A percentile compares a stretch with the other conserved stretches of the same genome.
Conservation (phyloP, 495 filamentous ascomycete species). For the Trichodelitschia bisporula region DNA sequence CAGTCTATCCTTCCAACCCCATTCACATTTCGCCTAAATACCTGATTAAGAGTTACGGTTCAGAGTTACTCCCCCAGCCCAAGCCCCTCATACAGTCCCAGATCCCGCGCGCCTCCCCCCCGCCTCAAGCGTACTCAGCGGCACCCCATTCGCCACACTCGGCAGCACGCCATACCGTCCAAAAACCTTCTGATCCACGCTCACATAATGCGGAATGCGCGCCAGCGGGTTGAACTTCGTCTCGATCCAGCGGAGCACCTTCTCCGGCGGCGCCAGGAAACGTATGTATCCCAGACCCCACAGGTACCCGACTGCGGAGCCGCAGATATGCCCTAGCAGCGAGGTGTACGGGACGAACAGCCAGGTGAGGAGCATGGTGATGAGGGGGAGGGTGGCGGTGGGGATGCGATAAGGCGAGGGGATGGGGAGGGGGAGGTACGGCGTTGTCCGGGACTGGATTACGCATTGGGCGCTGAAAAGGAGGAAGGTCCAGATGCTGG, state of each 20-base stretch:
- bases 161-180: conserved; percentile 81
- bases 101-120: no score
- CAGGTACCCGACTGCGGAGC: conserved; percentile 56
- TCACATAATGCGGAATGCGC: conserved; percentile 67
- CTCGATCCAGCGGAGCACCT: conserved; percentile 59
- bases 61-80: no score
- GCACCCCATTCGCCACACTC: conserved; percentile 14
- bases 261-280: conserved; percentile 62
- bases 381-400: conserved; percentile 73
- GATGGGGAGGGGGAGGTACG: conserved; percentile 28
- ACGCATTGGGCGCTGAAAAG: conserved; percentile 65
- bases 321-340: conserved; percentile 67
- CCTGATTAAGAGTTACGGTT: no score
- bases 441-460: conserved; percentile 48
- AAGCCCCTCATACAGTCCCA: no score
- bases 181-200: conserved; percentile 86
- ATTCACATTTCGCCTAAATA: no score
- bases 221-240: conserved; percentile 60
- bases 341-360: conserved; percentile 59
- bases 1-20: no score
- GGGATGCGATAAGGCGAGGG: conserved; percentile 55
- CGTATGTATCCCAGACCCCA: conserved; percentile 70
- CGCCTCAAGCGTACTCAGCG: neutral
- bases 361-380: conserved; percentile 40
- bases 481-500: conserved; percentile 82